These are phyloP conservation scores for Aspergillus persii DNA, from an alignment of 2,329 filamentous ascomycete species.

Conservation along the genomic window DNA sequence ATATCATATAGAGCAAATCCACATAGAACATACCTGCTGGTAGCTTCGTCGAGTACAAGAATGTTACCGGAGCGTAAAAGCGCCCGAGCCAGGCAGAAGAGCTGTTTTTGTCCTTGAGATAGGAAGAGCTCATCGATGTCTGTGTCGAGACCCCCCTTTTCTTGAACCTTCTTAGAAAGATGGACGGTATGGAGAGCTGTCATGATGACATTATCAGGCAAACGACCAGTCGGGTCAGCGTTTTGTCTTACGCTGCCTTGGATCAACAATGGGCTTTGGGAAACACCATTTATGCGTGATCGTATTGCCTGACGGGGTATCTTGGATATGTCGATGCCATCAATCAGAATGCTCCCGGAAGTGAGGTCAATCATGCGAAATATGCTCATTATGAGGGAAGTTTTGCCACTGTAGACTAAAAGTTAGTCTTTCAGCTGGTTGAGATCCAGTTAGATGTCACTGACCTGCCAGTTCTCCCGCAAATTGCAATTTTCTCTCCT, in stretches of 20 bases:
- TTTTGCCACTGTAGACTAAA: constrained; percentile 38
- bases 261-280: constrained; percentile 46
- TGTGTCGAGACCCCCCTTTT: neutral
- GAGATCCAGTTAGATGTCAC: neutral
- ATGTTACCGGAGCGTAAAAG: constrained; percentile 50
- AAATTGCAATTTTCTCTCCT: constrained; percentile 43
- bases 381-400: constrained; percentile 41
- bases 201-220: constrained; percentile 34
- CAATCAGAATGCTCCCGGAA: constrained; percentile 42
- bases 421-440: neutral
- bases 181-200: constrained; percentile 39
- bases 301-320: constrained; percentile 42
- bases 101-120: constrained; percentile 61
- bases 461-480: constrained; percentile 41
- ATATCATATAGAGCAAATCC: neutral
- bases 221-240: constrained; percentile 35
- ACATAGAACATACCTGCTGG: constrained; percentile 12
- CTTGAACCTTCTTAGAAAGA: constrained; percentile 19
- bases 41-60: constrained; percentile 45
- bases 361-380: constrained; percentile 45
- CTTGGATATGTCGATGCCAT: constrained; percentile 41
- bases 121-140: constrained; percentile 26
- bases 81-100: constrained; percentile 62
- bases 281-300: constrained; percentile 41
- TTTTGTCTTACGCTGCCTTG: constrained; percentile 41